These are phyloP conservation scores for Podaxis rugospora DNA, from an alignment of 768 basidiomycete genomes.

Conservation along the genomic window DNA sequence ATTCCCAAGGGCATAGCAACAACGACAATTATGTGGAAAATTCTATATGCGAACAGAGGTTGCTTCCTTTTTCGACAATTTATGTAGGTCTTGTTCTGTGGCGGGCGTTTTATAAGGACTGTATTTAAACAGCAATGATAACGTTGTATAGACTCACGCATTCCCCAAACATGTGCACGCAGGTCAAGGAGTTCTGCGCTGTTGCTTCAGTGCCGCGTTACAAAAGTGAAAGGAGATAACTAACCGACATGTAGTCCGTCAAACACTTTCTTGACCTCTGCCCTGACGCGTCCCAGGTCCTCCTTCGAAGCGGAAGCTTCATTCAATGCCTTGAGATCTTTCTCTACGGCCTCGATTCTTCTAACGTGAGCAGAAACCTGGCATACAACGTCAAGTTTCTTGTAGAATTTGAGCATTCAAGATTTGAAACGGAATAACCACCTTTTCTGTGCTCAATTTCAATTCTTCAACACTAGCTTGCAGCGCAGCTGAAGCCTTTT, in stretches of 20 bases:
- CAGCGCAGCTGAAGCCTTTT: constrained; percentile 79
- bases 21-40: not conserved
- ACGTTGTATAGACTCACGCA: constrained; percentile 52
- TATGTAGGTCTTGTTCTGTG: constrained; percentile 77
- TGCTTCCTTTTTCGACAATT: constrained; percentile 63
- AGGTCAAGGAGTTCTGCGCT: constrained; percentile 72
- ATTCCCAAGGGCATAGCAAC: constrained; percentile 11
- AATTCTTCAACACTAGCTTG: constrained; percentile 87
- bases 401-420: not conserved
- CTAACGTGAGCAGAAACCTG: constrained; percentile 82
- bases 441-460: constrained; percentile 80
- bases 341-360: constrained; percentile 84
- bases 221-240: constrained; percentile 17
- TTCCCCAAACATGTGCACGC: constrained; percentile 80
- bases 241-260: constrained; percentile 77
- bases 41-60: constrained; percentile 51
- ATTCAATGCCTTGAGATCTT: constrained; percentile 75
- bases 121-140: not conserved
- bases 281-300: constrained; percentile 68
- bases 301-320: constrained; percentile 71
- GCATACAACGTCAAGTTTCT: not conserved
- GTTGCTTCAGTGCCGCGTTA: not conserved
- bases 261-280: constrained; percentile 84
- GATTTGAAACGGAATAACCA: constrained; percentile 18
- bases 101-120: not conserved